Percentiles rank a stretch among this genome's conserved stretches.
phyloP scores from a whole-genome alignment of 2,329 filamentous ascomycete genomes.

The Diaporthe aspalathi region DNA sequence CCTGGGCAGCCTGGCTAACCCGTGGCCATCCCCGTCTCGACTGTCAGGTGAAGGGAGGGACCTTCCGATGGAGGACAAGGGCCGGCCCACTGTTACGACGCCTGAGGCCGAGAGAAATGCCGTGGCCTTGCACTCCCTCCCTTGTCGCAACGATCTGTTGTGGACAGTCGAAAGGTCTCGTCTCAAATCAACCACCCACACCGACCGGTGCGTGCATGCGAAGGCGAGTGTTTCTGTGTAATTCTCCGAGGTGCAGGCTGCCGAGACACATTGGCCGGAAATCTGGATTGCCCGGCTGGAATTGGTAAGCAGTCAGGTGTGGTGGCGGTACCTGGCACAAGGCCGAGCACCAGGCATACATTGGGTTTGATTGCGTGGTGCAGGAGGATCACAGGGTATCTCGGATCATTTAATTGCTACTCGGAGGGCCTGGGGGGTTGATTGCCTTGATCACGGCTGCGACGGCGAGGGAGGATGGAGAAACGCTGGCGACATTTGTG shows the following conservation, averaged over 20 bases:
- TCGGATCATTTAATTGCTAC: constrained; percentile 18
- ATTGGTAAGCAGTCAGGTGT: no score
- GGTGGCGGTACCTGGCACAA: background rate
- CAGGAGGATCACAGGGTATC: constrained; percentile 26
- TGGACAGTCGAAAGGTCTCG: background rate
- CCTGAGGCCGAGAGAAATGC: constrained; percentile 21
- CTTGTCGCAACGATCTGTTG: background rate
- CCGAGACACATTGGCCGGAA: constrained; percentile 5
- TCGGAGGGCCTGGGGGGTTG: background rate
- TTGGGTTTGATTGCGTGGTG: constrained; percentile 28
- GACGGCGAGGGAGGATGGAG: background rate
- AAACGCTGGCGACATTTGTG: constrained; percentile 28
- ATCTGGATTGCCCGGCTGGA: no score
- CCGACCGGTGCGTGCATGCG: background rate
- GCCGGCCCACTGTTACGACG: constrained; percentile 4
- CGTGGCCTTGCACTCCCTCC: background rate
- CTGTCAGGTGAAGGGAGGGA: no score
- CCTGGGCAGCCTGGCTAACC: no score
- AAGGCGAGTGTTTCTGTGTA: background rate
- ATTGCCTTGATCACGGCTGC: constrained; percentile 13
- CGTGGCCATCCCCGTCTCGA: no score
- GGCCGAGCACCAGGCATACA: constrained; percentile 8
- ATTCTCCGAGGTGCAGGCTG: background rate
- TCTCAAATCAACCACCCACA: background rate
- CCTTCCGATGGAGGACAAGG: background rate